phyloP scores from a whole-genome alignment of 768 basidiomycete species.

The Sarcodon aspratus region DNA sequence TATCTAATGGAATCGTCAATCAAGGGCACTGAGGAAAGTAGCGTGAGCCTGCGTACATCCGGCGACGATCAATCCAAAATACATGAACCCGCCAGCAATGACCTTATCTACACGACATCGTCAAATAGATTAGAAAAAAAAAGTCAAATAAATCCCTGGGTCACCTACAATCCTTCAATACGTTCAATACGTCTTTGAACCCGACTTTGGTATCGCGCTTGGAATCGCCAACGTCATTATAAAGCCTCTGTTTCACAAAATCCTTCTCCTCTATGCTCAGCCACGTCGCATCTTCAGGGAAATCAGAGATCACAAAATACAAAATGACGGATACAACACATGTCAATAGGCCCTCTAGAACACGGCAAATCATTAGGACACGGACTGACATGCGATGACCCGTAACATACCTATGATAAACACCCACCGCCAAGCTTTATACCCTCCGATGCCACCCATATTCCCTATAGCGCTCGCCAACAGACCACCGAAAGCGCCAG shows the following conservation, averaged over 20 bases:
- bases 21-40: too few species aligned
- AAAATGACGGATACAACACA: slow-evolving; percentile 18
- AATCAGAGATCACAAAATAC: slow-evolving; percentile 23
- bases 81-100: neutral
- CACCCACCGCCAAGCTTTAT: slow-evolving; percentile 20
- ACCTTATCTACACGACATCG: too few species aligned
- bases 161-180: neutral
- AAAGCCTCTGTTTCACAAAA: slow-evolving; percentile 14
- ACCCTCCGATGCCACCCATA: slow-evolving; percentile 20
- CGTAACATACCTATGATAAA: slow-evolving; percentile 17
- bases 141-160: too few species aligned
- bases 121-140: too few species aligned
- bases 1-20: neutral
- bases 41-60: neutral
- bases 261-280: slow-evolving; percentile 17
- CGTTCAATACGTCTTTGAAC: neutral
- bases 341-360: slow-evolving; percentile 23
- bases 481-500: slow-evolving; percentile 25
- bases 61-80: neutral
- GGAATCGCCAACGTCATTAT: neutral
- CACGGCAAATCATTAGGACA: neutral
- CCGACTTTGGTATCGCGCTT: neutral
- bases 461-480: slow-evolving; percentile 20
- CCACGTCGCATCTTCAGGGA: slow-evolving; percentile 21
- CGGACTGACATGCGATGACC: too few species aligned